These are phyloP conservation scores for Paxillus rubicundulus DNA, from an alignment of 768 basidiomycete species.

Conservation along the genomic window DNA sequence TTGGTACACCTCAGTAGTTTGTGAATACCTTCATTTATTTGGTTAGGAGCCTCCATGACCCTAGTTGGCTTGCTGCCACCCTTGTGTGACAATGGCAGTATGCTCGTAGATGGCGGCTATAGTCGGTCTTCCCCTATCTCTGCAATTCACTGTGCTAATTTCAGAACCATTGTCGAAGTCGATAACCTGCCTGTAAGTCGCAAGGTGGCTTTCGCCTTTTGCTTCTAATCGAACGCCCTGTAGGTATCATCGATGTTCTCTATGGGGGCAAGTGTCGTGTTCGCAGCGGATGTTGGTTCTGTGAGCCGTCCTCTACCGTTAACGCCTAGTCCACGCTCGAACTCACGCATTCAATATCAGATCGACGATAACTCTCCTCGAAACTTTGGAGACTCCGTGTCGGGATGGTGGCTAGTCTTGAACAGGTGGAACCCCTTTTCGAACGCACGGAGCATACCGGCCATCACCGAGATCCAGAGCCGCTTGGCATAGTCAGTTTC, in stretches of 20 bases:
- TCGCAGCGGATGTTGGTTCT: conserved; percentile 91
- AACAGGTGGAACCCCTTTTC: conserved; percentile 95
- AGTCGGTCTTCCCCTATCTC: conserved; percentile 45
- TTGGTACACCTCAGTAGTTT: neutral
- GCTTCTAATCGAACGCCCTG: neutral
- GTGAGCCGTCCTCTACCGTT: conserved; percentile 42
- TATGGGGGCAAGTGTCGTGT: conserved; percentile 85
- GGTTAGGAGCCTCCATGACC: conserved; percentile 91
- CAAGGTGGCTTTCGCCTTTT: neutral
- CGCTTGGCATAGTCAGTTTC: conserved; percentile 87
- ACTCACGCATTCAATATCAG: conserved; percentile 32
- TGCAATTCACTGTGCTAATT: neutral
- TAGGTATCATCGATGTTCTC: conserved; percentile 90
- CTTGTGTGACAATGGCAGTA: conserved; percentile 88
- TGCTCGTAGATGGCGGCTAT: conserved; percentile 89
- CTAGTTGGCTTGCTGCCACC: conserved; percentile 94
- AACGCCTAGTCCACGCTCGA: neutral
- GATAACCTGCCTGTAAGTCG: conserved; percentile 80
- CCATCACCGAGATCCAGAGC: conserved; percentile 91
- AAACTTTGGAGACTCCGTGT: conserved; percentile 91
- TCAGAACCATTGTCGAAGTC: conserved; percentile 41
- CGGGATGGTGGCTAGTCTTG: conserved; percentile 93
- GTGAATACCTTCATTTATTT: conserved; percentile 4
- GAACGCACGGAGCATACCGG: conserved; percentile 70
- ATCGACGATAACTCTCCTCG: conserved; percentile 95